phyloP scores from a whole-genome alignment of 2,329 filamentous ascomycete species.

The Colletotrichum gloeosporioides region DNA sequence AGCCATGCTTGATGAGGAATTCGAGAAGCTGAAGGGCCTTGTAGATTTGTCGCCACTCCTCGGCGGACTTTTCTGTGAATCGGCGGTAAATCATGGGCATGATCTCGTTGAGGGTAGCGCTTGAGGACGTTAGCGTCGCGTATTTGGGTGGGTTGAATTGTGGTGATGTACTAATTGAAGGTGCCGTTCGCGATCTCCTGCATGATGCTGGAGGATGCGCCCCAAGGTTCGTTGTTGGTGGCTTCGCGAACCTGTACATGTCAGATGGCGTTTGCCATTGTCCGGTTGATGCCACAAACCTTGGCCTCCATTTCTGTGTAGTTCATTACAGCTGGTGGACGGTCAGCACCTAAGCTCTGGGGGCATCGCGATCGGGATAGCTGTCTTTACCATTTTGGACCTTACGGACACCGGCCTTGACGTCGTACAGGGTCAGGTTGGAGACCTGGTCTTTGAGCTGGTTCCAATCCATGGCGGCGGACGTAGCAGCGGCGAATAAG shows the following conservation, averaged over 20 bases:
- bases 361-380: conserved; percentile 7
- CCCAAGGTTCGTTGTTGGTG: conserved; percentile 99
- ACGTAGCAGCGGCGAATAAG: not conserved
- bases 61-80: conserved; percentile 96
- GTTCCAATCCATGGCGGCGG: conserved; percentile 78
- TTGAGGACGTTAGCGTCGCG: conserved; percentile 39
- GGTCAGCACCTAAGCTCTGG: conserved; percentile 30
- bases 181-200: conserved; percentile 98
- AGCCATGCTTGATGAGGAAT: conserved; percentile 97
- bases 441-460: conserved; percentile 85
- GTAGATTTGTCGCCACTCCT: conserved; percentile 99
- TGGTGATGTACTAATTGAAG: conserved; percentile 83
- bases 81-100: conserved; percentile 99
- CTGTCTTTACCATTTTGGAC: conserved; percentile 85
- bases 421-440: conserved; percentile 91
- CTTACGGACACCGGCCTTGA: conserved; percentile 94
- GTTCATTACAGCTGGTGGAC: conserved; percentile 86
- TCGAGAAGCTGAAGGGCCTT: conserved; percentile 97
- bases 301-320: conserved; percentile 91
- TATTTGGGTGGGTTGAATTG: not conserved
- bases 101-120: conserved; percentile 96
- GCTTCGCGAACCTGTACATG: conserved; percentile 83
- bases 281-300: conserved; percentile 40
- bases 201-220: conserved; percentile 82
- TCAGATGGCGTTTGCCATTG: conserved; percentile 20